Evolutionary conservation across 2,329 filamentous ascomycete species (phyloP), one percentile per base, ranked within the genome.

Genomic region (Trichoderma simmonsii): DNA sequence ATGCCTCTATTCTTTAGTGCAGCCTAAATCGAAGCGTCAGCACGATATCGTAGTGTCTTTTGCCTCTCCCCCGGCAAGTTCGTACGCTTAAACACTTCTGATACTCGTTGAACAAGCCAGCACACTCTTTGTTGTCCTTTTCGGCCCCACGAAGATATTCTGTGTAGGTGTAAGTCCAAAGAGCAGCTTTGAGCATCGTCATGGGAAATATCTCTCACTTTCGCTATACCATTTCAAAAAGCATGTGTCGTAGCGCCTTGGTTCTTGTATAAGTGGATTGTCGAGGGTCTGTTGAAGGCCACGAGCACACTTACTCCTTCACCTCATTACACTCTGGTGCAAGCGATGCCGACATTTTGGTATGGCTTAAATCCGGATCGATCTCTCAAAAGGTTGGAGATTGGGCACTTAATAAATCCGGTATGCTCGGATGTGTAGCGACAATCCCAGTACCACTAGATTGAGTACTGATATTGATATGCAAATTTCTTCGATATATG

Each of bases 211-310:
- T 48, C 66, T 82, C 91, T 72, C 86, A 98, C 96, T 98, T 83
- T 99, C 96, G 80, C 95, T 98, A 82, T 99, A 99, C 96, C 96
- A 99, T 84, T 97, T 98, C 75, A 99, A 85, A 81, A 99, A 99
- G 84, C 96, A 99, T 67, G 92, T 95, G 82, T 99, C 96, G 80
- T 99, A 99, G 77, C 91, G 93, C 81, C 95, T 98, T 73, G 3
- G 15, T 56, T 56, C 6, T 54, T 30, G 4, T 9, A 26, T 24
- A 11, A 61, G 48, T 15, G n/a, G 30, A 15, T 9, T 36, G 39
- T 34, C 15, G 5, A 34, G 48, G 6, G 4, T 28, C 12, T 6
- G 7, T 61, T n/a, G 8, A 12, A 57, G 12, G 3, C 3, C 8
- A 8, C 36, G 64, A 3, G 18, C 43, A 12, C 6, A 81, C 90